Evolutionary conservation across 441 rosid genomes (phyloP), one percentile per base, ranked within the genome.

Genomic region (Raphanus hybrid): DNA sequence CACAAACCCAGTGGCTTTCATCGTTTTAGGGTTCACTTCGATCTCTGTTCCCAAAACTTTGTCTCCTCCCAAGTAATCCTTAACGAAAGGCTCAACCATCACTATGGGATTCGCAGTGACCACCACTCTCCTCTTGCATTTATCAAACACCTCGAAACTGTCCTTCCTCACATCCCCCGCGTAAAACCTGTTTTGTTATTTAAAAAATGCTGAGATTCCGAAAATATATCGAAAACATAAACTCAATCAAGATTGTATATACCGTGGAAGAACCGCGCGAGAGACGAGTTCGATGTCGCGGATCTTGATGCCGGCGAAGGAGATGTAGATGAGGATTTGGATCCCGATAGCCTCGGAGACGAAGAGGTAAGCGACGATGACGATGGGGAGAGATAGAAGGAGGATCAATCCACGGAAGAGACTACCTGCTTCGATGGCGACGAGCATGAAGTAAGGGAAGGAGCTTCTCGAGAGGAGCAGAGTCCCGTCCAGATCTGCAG

Each of bases 401-500:
- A 92, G 90, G 61, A 84, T 73, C 23, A 92, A 80, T 32, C 98
- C 98, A 45, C 98, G 92, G 41, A 92, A 73, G 65, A 91, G 84
- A 77, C 93, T 88, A 0, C 98, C 98, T 37, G 98, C 98, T 79
- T 91, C 98, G 3, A 90, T 70, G 15, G 96, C 98, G 7, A 92
- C 89, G 2, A 92, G 90, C 98, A 92, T 91, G 84, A 89, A 92
- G 78, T 91, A 91, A 9, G 96, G 96, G 64, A 92, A 87, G 7
- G 98, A 91, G 88, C 97, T 96, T 27, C 95, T 77, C 0, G 94
- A 90, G 32, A 86, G 58, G 7, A 93, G 91, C 3, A 96, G 89
- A 32, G 99, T 96, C 10, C 99, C 99, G 62, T 96, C 98, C 3
- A 96, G 97, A 82, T 96, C 99, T 4, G 98, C 97, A 0, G 99